Conservation (phyloP, 2,329 filamentous ascomycete genomes). For the Emergomyces orientalis region DNA sequence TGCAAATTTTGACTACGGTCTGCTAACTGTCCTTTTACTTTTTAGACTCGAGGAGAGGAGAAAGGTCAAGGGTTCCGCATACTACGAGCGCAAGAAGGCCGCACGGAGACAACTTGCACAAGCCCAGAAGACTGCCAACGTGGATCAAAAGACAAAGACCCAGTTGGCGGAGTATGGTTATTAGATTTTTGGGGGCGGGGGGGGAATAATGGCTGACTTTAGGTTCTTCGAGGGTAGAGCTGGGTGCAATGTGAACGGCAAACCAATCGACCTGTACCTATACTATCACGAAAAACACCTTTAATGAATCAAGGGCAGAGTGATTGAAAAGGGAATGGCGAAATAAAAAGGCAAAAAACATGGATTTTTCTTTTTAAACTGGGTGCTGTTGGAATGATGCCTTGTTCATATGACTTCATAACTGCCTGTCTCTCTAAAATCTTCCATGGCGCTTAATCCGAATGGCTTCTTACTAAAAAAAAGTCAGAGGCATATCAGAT, state of each 20-base stretch:
- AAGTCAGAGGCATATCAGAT: not conserved
- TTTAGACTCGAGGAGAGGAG: constrained; percentile 95
- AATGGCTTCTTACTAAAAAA: constrained; percentile 26
- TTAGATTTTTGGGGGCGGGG: constrained; percentile 48
- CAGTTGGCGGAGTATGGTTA: constrained; percentile 86
- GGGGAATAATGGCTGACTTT: constrained; percentile 26
- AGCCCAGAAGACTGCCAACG: constrained; percentile 83
- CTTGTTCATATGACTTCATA: constrained; percentile 33
- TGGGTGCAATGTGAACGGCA: constrained; percentile 31
- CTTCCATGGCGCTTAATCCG: constrained; percentile 37
- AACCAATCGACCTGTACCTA: constrained; percentile 30
- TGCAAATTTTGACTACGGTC: not conserved
- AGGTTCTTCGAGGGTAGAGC: constrained; percentile 30
- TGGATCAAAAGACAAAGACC: constrained; percentile 77
- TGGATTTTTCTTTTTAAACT: constrained; percentile 19
- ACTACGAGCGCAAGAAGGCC: constrained; percentile 99
- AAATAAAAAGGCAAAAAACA: constrained; percentile 13
- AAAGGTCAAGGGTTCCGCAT: constrained; percentile 98
- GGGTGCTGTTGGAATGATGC: constrained; percentile 35
- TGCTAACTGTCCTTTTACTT: constrained; percentile 16
- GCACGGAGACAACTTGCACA: constrained; percentile 81
- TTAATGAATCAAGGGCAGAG: constrained; percentile 16
- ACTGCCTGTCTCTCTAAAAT: constrained; percentile 27
- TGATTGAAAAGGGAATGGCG: constrained; percentile 13
- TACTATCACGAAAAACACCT: constrained; percentile 14